Conservation (phyloP, 2,329 filamentous ascomycete genomes). For the Xylaria sp. region DNA sequence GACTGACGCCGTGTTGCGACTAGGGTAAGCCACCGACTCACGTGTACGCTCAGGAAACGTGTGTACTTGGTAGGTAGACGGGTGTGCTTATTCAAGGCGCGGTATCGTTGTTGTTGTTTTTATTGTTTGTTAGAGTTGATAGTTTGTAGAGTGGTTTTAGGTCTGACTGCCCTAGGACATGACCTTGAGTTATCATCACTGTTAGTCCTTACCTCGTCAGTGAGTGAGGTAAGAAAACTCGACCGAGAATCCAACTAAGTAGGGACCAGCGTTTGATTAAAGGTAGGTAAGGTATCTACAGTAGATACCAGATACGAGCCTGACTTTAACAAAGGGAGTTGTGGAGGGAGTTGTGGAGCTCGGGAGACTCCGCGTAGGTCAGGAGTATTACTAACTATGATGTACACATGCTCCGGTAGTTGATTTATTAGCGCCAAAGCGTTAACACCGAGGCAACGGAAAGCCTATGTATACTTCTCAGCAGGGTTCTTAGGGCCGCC, state of each 20-base stretch:
- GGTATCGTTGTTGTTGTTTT: background rate
- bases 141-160: background rate
- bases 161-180: conserved; percentile 15
- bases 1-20: background rate
- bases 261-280: too few relatives aligned
- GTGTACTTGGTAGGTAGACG: background rate
- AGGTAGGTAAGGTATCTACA: too few relatives aligned
- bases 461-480: conserved; percentile 3
- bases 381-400: background rate
- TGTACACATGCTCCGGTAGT: background rate
- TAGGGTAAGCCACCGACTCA: background rate
- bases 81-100: background rate
- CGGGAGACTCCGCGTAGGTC: conserved; percentile 9
- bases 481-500: too few relatives aligned
- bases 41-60: background rate
- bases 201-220: background rate
- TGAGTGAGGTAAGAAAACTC: background rate
- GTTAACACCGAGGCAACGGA: background rate
- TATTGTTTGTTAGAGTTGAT: background rate
- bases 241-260: too few relatives aligned
- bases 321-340: background rate
- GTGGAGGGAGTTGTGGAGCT: conserved; percentile 13
- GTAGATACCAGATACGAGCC: too few relatives aligned
- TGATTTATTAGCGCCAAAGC: conserved; percentile 24
- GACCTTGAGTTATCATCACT: background rate